A percentile compares a stretch with the other conserved stretches of the same genome.
Evolutionary conservation across 805 yeast species (phyloP).

Genomic region (Pichia kluyveri): DNA sequence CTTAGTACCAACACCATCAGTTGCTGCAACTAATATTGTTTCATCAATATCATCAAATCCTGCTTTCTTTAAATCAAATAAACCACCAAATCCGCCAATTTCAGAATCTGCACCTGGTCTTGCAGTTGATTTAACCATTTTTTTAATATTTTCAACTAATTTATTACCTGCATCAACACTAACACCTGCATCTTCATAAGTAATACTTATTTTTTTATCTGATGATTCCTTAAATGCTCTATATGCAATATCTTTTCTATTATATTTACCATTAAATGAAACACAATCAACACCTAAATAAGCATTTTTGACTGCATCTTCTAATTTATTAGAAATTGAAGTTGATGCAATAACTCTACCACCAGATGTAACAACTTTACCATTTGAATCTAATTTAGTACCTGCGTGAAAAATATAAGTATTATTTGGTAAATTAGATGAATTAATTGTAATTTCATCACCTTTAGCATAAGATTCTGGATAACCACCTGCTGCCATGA

Average conservation of each 20-base stretch:
- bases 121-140: constrained; percentile 82
- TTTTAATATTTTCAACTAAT: constrained; percentile 84
- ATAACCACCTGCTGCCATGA: constrained; percentile 94
- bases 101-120: constrained; percentile 97
- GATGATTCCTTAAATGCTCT: constrained; percentile 68
- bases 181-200: constrained; percentile 95
- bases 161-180: constrained; percentile 93
- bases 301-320: constrained; percentile 78
- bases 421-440: constrained; percentile 37
- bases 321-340: constrained; percentile 67
- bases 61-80: constrained; percentile 81
- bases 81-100: constrained; percentile 98
- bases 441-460: constrained; percentile 59
- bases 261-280: constrained; percentile 64
- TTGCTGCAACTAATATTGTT: constrained; percentile 88
- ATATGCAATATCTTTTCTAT: constrained; percentile 91
- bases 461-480: constrained; percentile 85
- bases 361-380: constrained; percentile 72
- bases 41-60: constrained; percentile 70
- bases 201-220: constrained; percentile 35
- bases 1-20: constrained; percentile 99
- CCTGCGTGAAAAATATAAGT: constrained; percentile 94
- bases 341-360: constrained; percentile 97
- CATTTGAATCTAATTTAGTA: constrained; percentile 41
- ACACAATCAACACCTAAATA: constrained; percentile 78